Base-by-base conservation (phyloP, 2,329 filamentous ascomycete genomes). In the Coleophoma crateriformis region DNA sequence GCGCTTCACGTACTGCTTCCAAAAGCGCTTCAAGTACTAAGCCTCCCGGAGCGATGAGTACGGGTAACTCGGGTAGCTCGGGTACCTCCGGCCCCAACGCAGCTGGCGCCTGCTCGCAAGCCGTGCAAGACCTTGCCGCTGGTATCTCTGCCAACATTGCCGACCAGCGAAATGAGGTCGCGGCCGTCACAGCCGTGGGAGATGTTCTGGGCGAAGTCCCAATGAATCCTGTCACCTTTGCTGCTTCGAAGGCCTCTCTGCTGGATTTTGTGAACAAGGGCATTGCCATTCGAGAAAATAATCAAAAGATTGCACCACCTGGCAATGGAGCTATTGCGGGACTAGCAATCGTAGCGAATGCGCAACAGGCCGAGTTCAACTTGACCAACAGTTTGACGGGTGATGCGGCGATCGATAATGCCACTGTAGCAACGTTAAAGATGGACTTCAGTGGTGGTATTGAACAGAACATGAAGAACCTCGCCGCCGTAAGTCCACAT, bases 121-220 rank as follows among this genome's bases (percentile, higher is more conserved):
- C 45, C 17, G 53, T 58, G 2, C 27, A 49, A 14, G 54, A 54
- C 8, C 53, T 60, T 11, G 58, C 58, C 19, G 34, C 47, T 1
- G 58, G 58, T 6, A 60, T 60, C 32, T 40, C 37, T 33, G 43
- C 48, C 42, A 60, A 58, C 32, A 60, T 60, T 46, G 56, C 46
- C 14, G 58, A 58, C 32, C 56, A 58, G 46, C 47, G 46, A 32
- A 57, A 60, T 39, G 58, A 58, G 20, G 27, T 52, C 19, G 40
- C 46, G 2, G 56, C 56, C 32, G 56, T 56, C 6, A 51, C 41
- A 11, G 47, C 53, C 6, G 44, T 60, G 7, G 54, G 53, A 3
- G 45, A 49, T 8, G 47, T 58, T 2, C 43, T 60, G 5, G 42
- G 45, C 4, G 50, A 57, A 32, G 48, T 49, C 10, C 58, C 56